Evolutionary conservation across 2,329 filamentous ascomycete species (phyloP).

Genomic region (Penicillium polonicum): DNA sequence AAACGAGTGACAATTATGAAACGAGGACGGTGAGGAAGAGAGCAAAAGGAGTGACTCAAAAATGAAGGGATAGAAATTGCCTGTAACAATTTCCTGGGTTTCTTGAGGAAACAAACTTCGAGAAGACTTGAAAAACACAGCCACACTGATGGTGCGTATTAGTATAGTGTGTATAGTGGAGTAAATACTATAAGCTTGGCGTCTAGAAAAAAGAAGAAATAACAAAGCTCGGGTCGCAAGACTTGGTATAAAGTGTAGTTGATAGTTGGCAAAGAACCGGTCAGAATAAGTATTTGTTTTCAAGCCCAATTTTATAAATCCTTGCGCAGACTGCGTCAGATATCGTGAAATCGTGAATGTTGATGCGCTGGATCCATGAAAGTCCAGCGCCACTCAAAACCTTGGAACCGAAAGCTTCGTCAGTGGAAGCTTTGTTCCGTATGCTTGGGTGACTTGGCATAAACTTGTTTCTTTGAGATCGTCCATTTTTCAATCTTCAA

Average conservation of each 20-base stretch:
- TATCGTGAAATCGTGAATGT: not conserved
- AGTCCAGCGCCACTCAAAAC: not conserved
- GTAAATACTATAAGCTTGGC: constrained; percentile 6
- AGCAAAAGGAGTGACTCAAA: not conserved
- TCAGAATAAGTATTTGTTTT: not conserved
- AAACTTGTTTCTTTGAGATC: not conserved
- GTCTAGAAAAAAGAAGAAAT: not conserved
- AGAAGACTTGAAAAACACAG: constrained; percentile 4
- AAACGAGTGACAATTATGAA: constrained; percentile 3
- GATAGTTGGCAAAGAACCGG: not conserved
- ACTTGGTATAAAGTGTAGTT: not conserved
- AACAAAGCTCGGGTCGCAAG: not conserved
- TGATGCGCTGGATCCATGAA: constrained; percentile 1
- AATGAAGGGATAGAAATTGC: constrained; percentile 7
- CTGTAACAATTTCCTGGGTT: constrained; percentile 1
- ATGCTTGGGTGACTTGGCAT: constrained; percentile 3
- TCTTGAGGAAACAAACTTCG: not conserved
- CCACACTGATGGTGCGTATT: constrained; percentile 4
- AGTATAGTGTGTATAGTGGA: not conserved
- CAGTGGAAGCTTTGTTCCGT: constrained; percentile 3
- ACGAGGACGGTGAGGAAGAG: not conserved
- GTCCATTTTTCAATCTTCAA: not conserved
- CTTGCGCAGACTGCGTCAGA: not conserved
- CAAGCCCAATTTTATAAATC: not conserved
- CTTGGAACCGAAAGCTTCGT: constrained; percentile 6